Base-by-base conservation (phyloP, 306 rosid genomes). In the Vicia faba region DNA sequence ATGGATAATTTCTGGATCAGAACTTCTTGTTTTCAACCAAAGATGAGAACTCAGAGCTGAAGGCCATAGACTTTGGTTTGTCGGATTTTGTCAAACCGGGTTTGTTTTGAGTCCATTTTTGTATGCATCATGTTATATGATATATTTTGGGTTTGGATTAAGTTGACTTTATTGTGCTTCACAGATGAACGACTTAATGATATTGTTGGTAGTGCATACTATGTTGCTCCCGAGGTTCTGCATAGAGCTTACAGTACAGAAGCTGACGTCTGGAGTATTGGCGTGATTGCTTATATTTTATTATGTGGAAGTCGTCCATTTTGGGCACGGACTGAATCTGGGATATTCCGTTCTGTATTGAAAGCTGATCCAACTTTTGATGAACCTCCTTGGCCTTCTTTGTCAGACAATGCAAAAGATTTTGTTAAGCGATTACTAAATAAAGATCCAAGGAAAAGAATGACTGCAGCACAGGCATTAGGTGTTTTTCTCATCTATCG, bases 181-280 rank as follows among this genome's bases (percentile, higher is more conserved):
- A 64, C 91, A 92, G 98, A 92, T 77, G 96, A 87, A 70, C 86
- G 87, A 81, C 96, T 92, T 48, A 89, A 89, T 23, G 98, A 92
- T 73, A 89, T 89, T 59, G 98, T 89, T 78, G 98, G 98, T 67
- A 92, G 98, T 49, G 98, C 98, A n/a, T 92, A 92, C 80, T 92
- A 92, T 69, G 96, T 92, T 14, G 96, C 98, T 70, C 98, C 98
- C 0, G 98, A 92, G 84, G 98, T 92, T 75, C 81, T 92, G 43
- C 98, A 86, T 63, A 84, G 96, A 78, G 82, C 96, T 57, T 92
- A 89, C 78, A 82, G 81, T 40, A 86, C 98, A 23, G 98, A 89
- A 74, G 98, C 98, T 35, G 98, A 92, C 41, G 80, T 86, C 29
- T 92, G 98, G 98, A 92, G 98, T 61, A 77, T 92, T 61, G 98